Evolutionary conservation across 345 rosid species (phyloP).

Genomic region (Jatropha curcas): DNA sequence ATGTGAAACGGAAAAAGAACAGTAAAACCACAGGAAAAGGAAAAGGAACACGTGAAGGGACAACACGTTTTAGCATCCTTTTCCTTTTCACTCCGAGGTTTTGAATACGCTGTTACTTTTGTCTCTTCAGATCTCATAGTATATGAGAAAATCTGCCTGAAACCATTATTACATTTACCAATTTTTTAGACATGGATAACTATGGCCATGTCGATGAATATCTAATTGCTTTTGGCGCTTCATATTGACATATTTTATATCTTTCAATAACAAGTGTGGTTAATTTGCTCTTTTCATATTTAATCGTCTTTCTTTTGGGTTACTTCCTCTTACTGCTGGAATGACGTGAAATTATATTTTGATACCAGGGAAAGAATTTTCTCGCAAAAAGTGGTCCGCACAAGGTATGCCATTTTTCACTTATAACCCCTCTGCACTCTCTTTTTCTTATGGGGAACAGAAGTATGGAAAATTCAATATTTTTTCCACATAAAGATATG

Average conservation of each 20-base stretch:
- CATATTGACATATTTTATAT: not conserved
- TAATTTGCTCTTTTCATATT: not conserved
- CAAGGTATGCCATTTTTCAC: slow-evolving; percentile 57
- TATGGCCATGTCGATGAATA: not conserved
- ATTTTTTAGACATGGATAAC: not conserved
- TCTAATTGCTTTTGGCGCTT: not conserved
- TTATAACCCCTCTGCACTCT: not conserved
- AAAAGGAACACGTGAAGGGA: too few species aligned
- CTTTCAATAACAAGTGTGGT: not conserved
- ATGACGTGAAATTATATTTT: slow-evolving; percentile 21
- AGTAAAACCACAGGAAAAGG: not conserved
- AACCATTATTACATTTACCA: not conserved
- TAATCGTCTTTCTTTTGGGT: slow-evolving; percentile 2
- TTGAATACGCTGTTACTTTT: too few species aligned
- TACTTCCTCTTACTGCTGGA: slow-evolving; percentile 11
- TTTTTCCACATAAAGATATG: not conserved
- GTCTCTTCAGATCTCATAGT: not conserved
- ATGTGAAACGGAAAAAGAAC: not conserved
- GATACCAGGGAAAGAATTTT: slow-evolving; percentile 48
- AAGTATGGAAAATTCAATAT: not conserved
- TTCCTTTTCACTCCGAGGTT: too few species aligned
- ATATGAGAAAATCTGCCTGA: not conserved
- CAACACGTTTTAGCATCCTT: too few species aligned
- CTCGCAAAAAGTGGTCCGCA: slow-evolving; percentile 58
- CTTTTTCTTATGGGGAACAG: not conserved